Conservation (phyloP, 2,329 filamentous ascomycete genomes). For the Gremmenia infestans region DNA sequence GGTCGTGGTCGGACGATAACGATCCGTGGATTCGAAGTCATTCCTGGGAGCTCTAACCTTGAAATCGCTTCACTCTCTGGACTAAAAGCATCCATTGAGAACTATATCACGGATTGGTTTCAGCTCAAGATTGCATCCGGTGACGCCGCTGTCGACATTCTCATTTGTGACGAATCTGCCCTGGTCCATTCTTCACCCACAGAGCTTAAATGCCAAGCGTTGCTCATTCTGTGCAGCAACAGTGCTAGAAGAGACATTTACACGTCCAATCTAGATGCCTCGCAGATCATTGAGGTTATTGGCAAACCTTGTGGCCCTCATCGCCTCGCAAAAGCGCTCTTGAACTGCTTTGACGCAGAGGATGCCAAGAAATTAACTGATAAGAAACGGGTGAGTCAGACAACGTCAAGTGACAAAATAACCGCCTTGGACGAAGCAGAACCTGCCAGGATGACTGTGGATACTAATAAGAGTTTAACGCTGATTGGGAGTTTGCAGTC, state of each 20-base stretch:
- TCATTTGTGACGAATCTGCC: conserved; percentile 20
- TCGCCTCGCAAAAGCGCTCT: conserved; percentile 21
- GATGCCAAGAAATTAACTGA: conserved; percentile 4
- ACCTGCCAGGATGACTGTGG: conserved; percentile 11
- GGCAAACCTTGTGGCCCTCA: conserved; percentile 24
- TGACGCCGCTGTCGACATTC: conserved; percentile 10
- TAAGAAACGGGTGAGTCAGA: conserved; percentile 9
- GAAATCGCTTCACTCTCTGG: conserved; percentile 9
- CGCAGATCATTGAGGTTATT: conserved; percentile 19
- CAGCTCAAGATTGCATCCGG: conserved; percentile 7
- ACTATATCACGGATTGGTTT: conserved; percentile 23
- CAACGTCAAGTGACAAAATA: neutral
- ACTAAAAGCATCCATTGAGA: conserved; percentile 18
- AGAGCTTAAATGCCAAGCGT: conserved; percentile 3
- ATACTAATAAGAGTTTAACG: conserved; percentile 10
- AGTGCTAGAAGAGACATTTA: conserved; percentile 15
- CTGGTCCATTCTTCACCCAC: conserved; percentile 6
- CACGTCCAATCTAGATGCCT: conserved; percentile 7
- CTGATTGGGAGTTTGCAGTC: conserved; percentile 19
- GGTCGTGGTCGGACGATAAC: conserved; percentile 13
- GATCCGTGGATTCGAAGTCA: conserved; percentile 20
- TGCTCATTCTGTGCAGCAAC: conserved; percentile 21
- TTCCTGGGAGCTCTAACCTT: conserved; percentile 8
- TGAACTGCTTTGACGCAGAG: conserved; percentile 22
- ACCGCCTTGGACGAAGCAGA: neutral